Percentiles rank a stretch among this genome's conserved stretches.
These are phyloP conservation scores for Aspergillus asperescens DNA, from an alignment of 495 filamentous ascomycete species.

Conservation along the genomic window DNA sequence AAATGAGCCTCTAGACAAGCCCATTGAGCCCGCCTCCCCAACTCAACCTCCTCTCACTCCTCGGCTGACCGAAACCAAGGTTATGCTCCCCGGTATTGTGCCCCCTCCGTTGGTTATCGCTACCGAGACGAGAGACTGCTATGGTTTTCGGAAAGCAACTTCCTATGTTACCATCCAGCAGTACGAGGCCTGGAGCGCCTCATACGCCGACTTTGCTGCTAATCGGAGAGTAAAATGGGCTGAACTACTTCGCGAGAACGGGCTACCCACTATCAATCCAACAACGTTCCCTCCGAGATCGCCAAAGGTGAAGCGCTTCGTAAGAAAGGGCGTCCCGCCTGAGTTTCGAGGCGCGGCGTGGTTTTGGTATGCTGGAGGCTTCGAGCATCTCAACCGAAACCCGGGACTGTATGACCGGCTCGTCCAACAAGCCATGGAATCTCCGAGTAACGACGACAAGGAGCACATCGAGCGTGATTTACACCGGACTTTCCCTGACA, in stretches of 20 bases:
- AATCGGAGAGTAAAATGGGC: conserved; percentile 78
- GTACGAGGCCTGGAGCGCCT: conserved; percentile 75
- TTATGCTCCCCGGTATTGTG: conserved; percentile 39
- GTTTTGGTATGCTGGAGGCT: conserved; percentile 97
- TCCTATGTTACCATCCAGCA: conserved; percentile 68
- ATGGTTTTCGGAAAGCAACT: conserved; percentile 87
- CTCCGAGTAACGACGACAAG: conserved; percentile 61
- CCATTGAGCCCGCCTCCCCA: conserved; percentile 20
- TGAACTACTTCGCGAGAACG: conserved; percentile 67
- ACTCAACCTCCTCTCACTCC: conserved; percentile 17
- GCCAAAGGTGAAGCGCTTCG: conserved; percentile 76
- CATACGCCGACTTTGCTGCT: conserved; percentile 63
- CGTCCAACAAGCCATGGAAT: conserved; percentile 56
- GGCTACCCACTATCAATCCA: conserved; percentile 65
- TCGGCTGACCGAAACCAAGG: conserved; percentile 33
- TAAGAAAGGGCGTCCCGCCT: conserved; percentile 92
- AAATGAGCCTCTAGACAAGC: background rate
- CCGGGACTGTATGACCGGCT: conserved; percentile 68
- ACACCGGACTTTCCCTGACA: conserved; percentile 93
- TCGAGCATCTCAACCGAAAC: conserved; percentile 66
- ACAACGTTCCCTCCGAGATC: conserved; percentile 73
- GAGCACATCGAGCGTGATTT: conserved; percentile 95
- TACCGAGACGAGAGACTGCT: conserved; percentile 60
- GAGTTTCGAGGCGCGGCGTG: conserved; percentile 90
- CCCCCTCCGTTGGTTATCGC: conserved; percentile 32